Conservation (phyloP, 1,284 basidiomycete species). For the Cryptococcus sp. region DNA sequence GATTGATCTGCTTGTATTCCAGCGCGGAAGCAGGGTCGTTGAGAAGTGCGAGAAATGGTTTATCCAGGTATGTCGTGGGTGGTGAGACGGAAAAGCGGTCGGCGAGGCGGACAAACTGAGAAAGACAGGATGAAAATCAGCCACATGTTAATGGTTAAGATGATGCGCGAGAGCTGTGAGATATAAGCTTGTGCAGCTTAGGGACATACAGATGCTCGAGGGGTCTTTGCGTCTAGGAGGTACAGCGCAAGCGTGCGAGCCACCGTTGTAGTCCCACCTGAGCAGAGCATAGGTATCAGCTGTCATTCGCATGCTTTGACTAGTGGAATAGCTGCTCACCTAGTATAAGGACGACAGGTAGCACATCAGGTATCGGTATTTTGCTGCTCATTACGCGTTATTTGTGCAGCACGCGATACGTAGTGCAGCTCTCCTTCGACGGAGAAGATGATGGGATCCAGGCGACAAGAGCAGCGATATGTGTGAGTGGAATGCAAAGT, state of each 20-base stretch:
- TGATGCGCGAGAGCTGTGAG: conserved; percentile 2
- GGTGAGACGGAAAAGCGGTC: conserved; percentile 83
- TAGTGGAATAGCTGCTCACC: conserved; percentile 57
- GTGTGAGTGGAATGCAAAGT: too few relatives aligned
- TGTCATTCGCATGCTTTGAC: conserved; percentile 4
- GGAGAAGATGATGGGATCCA: too few relatives aligned
- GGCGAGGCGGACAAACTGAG: conserved; percentile 70
- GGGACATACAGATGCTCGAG: conserved; percentile 19
- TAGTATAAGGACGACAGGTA: conserved; percentile 65
- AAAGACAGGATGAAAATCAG: conserved; percentile 69
- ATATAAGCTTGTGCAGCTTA: conserved; percentile 1
- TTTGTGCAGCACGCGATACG: too few relatives aligned
- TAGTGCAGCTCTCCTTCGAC: too few relatives aligned
- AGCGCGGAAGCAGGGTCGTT: conserved; percentile 23
- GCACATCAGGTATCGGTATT: conserved; percentile 4
- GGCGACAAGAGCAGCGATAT: too few relatives aligned
- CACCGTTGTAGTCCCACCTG: conserved; percentile 45
- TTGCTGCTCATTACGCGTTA: conserved; percentile 2
- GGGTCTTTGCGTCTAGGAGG: conserved; percentile 25
- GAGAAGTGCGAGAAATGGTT: conserved; percentile 70
- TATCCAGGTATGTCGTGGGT: conserved; percentile 82
- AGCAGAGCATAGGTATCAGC: conserved; percentile 5
- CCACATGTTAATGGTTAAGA: conserved; percentile 24
- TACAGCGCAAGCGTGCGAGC: conserved; percentile 34
- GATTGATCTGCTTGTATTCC: conserved; percentile 78